These are phyloP conservation scores for Picea abies DNA, from an alignment of 83 land plant genomes.

Conservation along the genomic window DNA sequence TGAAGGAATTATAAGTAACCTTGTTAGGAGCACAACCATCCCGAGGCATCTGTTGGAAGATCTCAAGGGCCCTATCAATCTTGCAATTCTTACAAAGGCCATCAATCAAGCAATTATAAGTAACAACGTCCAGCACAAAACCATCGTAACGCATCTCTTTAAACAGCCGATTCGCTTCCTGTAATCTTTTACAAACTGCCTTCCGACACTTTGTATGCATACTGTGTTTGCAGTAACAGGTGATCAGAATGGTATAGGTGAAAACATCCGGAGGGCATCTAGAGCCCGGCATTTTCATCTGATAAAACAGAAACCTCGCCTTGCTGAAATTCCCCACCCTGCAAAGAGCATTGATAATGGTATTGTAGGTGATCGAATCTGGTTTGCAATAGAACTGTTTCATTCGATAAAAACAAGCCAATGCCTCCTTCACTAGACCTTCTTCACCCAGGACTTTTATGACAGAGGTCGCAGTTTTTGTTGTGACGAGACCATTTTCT, in stretches of 20 bases:
- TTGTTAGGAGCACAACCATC: slow-evolving; percentile 61
- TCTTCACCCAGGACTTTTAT: slow-evolving; percentile 65
- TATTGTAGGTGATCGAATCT: slow-evolving; percentile 55
- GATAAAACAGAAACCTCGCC: slow-evolving; percentile 62
- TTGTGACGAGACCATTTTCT: slow-evolving; percentile 35
- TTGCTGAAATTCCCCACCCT: slow-evolving; percentile 50
- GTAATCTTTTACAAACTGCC: slow-evolving; percentile 60
- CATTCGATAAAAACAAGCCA: slow-evolving; percentile 56
- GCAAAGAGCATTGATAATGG: slow-evolving; percentile 55
- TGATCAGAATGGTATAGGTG: slow-evolving; percentile 70
- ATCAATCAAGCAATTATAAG: slow-evolving; percentile 75
- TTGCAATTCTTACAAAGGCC: slow-evolving; percentile 69
- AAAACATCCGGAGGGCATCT: slow-evolving; percentile 58
- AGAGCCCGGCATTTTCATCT: slow-evolving; percentile 68
- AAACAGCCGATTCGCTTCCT: slow-evolving; percentile 71
- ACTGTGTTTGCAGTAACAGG: slow-evolving; percentile 52
- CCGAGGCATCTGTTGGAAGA: slow-evolving; percentile 58
- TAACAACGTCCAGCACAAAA: slow-evolving; percentile 64
- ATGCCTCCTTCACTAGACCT: slow-evolving; percentile 61
- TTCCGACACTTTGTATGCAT: slow-evolving; percentile 58
- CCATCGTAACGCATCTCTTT: slow-evolving; percentile 65
- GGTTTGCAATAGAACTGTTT: slow-evolving; percentile 70
- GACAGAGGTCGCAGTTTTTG: slow-evolving; percentile 53
- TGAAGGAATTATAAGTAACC: slow-evolving; percentile 72
- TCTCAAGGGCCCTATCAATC: slow-evolving; percentile 60